Evolutionary conservation across 345 rosid species (phyloP).

Genomic region (Linum lewisii): DNA sequence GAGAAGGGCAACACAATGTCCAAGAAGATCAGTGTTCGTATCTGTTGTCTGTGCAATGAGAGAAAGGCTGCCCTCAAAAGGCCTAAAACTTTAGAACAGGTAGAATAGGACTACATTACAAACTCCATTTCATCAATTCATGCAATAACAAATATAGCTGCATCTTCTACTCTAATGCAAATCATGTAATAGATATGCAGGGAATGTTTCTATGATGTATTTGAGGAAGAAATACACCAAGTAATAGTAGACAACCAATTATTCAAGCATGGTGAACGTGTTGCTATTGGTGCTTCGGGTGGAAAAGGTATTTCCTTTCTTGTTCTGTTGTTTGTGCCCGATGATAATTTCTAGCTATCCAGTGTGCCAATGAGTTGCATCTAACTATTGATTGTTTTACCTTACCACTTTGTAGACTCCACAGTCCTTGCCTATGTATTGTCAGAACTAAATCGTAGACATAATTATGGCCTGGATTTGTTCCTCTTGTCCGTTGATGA

Average conservation of each 20-base stretch:
- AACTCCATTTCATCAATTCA: not conserved
- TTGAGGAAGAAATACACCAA: slow-evolving; percentile 79
- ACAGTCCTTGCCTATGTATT: slow-evolving; percentile 79
- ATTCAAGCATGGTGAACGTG: slow-evolving; percentile 70
- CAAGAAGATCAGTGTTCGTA: slow-evolving; percentile 37
- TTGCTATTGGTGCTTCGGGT: slow-evolving; percentile 88
- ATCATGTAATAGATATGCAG: slow-evolving; percentile 53
- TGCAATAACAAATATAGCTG: not conserved
- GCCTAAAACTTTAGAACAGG: slow-evolving; percentile 90
- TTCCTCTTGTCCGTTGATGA: slow-evolving; percentile 89
- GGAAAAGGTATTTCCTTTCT: slow-evolving; percentile 58
- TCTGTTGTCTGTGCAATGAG: slow-evolving; percentile 51
- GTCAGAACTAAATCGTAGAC: slow-evolving; percentile 65
- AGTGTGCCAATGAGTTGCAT: not conserved
- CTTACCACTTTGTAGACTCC: slow-evolving; percentile 46
- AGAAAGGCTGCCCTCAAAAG: slow-evolving; percentile 67
- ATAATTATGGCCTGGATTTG: slow-evolving; percentile 61
- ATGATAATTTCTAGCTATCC: not conserved
- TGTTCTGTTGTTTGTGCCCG: not conserved
- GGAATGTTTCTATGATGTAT: slow-evolving; percentile 73
- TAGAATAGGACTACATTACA: slow-evolving; percentile 16
- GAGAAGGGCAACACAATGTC: slow-evolving; percentile 25
- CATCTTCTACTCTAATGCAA: not conserved
- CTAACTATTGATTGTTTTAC: not conserved
- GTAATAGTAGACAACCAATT: slow-evolving; percentile 54